Evolutionary conservation across 1,284 basidiomycete species (phyloP), one percentile per base, ranked within the genome.

Genomic region (Cronartium ribicola): DNA sequence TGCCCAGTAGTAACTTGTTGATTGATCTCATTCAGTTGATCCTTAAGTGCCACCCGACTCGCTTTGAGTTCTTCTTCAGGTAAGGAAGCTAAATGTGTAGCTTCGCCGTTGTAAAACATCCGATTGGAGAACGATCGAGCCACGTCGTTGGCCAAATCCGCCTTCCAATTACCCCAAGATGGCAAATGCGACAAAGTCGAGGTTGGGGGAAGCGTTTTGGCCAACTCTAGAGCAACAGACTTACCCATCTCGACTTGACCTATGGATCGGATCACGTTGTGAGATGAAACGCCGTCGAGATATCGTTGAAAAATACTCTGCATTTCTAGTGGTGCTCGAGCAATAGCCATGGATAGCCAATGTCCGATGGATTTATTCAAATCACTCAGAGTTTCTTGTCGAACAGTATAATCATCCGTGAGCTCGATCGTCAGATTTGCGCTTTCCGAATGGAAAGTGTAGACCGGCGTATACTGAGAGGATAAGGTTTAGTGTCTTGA

Each of bases 271-370:
- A 59, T 64, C 6, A 55, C 62, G 17, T 57, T 36, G 43, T 61
- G 61, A 37, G 71, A 73, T 51, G 71, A 59, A 22, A 73, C 71
- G 48, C 40, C 71, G 60, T 73, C 71, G 48, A 73, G 51, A 66
- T 74, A 74, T 55, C 71, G 90, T 86, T 95, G 91, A 65, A 98
- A 83, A 1, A 92, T 93, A 0, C 92, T 90, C 78, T 95, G 92
- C 70, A 98, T 83, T 82, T 97, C 94, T 78, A 94, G 87, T 0
- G 95, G 96, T 7, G 94, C 92, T 22, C 92, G 87, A 10, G 87
- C 87, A 66, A 98, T 84, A 3, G 92, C 91, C 46, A 92, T 83
- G 71, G 90, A 88, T 70, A 98, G 89, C 91, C 94, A 98, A 40
- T 81, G 85, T 75, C 87, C 87, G 6, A 92, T 87, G 77, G 90